These are phyloP conservation scores for Coemansia sp. DNA, from an alignment of 192 early-diverging fungal species.

Conservation along the genomic window DNA sequence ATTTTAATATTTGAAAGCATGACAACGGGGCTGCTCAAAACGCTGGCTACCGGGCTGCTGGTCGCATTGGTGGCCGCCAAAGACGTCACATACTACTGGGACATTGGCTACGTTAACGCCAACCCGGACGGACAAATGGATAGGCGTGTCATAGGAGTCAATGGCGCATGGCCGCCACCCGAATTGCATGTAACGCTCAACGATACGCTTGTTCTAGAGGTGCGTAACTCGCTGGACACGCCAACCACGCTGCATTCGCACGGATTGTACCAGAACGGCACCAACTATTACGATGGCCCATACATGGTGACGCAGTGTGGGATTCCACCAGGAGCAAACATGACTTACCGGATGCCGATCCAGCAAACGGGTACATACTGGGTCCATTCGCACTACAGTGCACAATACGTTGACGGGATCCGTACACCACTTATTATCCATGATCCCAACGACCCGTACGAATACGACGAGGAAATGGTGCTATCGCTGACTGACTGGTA, in stretches of 20 bases:
- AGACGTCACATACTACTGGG: conserved; percentile 67
- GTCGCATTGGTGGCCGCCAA: conserved; percentile 36
- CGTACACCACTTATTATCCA: conserved; percentile 71
- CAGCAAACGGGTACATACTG: conserved; percentile 82
- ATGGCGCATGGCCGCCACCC: conserved; percentile 65
- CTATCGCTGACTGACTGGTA: conserved; percentile 75
- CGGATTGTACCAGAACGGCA: conserved; percentile 77
- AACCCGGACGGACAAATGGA: conserved; percentile 67
- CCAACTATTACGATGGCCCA: conserved; percentile 71
- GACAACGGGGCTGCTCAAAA: background rate
- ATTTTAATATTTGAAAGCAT: background rate
- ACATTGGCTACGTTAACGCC: conserved; percentile 64
- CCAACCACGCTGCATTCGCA: conserved; percentile 73
- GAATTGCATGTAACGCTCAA: conserved; percentile 28
- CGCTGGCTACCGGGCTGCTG: background rate
- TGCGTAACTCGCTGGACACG: conserved; percentile 59
- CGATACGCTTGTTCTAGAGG: conserved; percentile 49
- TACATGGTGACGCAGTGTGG: conserved; percentile 72
- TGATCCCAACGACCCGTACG: conserved; percentile 57
- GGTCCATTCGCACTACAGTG: conserved; percentile 72
- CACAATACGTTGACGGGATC: conserved; percentile 82
- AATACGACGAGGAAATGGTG: conserved; percentile 70
- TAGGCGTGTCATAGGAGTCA: conserved; percentile 70
- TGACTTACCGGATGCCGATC: conserved; percentile 70
- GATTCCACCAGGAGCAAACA: conserved; percentile 64